Conservation (phyloP, 78 protist genomes). For the Pelomyxa schiedti region DNA sequence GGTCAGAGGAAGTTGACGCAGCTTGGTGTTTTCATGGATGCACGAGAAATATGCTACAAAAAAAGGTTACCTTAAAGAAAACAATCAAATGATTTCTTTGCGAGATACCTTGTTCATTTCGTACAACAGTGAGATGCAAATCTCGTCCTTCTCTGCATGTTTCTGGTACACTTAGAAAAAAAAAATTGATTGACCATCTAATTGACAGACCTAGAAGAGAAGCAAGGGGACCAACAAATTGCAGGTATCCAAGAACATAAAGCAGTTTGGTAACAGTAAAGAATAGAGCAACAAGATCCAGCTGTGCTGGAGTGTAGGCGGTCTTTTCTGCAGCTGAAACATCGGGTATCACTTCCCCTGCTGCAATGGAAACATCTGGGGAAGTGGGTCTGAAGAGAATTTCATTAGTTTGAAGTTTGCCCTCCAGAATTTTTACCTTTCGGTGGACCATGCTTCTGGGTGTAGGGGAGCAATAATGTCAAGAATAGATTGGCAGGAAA, state of each 20-base stretch:
- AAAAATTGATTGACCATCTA: background rate
- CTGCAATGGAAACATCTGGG: too few relatives aligned
- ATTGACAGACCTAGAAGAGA: constrained; percentile 12
- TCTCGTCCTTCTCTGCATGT: constrained; percentile 8
- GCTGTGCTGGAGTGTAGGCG: constrained; percentile 31
- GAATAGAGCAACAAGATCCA: constrained; percentile 65
- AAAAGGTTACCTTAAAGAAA: too few relatives aligned
- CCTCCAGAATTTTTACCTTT: too few relatives aligned
- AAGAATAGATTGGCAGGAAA: too few relatives aligned
- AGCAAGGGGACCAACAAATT: constrained; percentile 32
- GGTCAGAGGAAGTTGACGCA: constrained; percentile 66
- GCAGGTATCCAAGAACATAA: constrained; percentile 49
- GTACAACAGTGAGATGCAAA: constrained; percentile 53
- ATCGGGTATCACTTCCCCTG: too few relatives aligned
- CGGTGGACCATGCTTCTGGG: too few relatives aligned
- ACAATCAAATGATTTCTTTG: too few relatives aligned
- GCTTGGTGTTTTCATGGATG: too few relatives aligned
- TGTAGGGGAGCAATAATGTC: too few relatives aligned
- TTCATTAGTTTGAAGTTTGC: too few relatives aligned
- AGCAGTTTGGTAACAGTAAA: constrained; percentile 60
- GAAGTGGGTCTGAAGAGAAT: too few relatives aligned
- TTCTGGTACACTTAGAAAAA: background rate
- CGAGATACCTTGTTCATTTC: constrained; percentile 88
- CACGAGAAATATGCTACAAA: too few relatives aligned
- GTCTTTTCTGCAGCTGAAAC: background rate